phyloP scores from a whole-genome alignment of 176 grass and related monocot genomes.

The Zoysia pacifica region DNA sequence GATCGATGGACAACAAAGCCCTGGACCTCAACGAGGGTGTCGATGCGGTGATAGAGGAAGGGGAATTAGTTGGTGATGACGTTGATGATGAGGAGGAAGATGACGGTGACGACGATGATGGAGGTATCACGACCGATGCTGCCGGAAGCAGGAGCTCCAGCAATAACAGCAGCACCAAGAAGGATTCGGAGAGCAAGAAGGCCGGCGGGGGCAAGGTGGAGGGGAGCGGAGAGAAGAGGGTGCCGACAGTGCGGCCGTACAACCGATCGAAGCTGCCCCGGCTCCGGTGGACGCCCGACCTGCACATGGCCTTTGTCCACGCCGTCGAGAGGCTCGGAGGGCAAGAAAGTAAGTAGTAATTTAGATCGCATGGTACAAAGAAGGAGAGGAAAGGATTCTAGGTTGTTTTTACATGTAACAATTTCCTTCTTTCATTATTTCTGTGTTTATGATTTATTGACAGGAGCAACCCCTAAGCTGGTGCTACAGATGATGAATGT shows the following conservation, averaged over 20 bases:
- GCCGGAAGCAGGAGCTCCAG: constrained; percentile 57
- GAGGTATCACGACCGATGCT: constrained; percentile 51
- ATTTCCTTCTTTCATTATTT: too few relatives aligned
- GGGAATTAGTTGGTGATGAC: constrained; percentile 33
- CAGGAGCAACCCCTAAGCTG: too few relatives aligned
- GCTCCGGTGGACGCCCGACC: constrained; percentile 89
- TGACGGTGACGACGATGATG: constrained; percentile 25
- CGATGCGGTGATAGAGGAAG: constrained; percentile 42
- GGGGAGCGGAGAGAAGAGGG: constrained; percentile 37
- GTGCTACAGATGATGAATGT: too few relatives aligned
- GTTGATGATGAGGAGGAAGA: neutral
- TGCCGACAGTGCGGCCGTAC: constrained; percentile 75
- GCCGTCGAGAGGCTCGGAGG: constrained; percentile 89
- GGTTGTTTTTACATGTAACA: too few relatives aligned
- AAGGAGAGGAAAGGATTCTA: too few relatives aligned
- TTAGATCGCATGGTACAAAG: too few relatives aligned
- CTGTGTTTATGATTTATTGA: too few relatives aligned
- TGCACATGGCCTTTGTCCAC: constrained; percentile 87
- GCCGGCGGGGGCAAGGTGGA: constrained; percentile 27
- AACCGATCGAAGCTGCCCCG: constrained; percentile 81
- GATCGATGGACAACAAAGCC: constrained; percentile 16
- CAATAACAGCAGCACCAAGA: constrained; percentile 52
- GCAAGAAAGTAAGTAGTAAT: constrained; percentile 44
- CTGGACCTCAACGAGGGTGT: constrained; percentile 76
- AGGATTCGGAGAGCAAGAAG: constrained; percentile 39